Base-by-base conservation (phyloP, 331 rosid genomes). In the Stylosanthes scabra region DNA sequence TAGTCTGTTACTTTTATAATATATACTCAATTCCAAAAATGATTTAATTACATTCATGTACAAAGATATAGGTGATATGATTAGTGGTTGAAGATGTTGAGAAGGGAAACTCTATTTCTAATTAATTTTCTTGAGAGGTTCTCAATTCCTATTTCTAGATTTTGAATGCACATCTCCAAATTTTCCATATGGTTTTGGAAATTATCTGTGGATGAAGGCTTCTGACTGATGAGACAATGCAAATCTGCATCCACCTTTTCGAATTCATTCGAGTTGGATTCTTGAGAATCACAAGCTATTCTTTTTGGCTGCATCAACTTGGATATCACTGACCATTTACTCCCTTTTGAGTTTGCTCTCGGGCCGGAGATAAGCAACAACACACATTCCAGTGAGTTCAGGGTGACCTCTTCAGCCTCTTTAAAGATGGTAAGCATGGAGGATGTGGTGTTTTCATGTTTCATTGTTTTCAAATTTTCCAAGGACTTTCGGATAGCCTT, bases 1-100 rank as follows among this genome's bases (percentile, higher is more conserved):
- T 27, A 13, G 29, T 68, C 68, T 68, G 72, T 49, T 60, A 60
- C 67, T 42, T 65, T 6, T 3, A 74, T 46, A 11, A 61, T 74
- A 39, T 67, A 27, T 74, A 49, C 59, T 75, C 46, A 11, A 9
- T 42, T 4, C n/a, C 15, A 47, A 8, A n/a, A 11, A 8, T 34
- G 6, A 74, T 67, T 29, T 54, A 27, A n/a, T 74, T 13, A 61
- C 60, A 79, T 40, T 66, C 64, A 65, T 72, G 64, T 79, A 72
- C 70, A 67, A 57, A 59, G 51, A 8, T 61, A 44, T 51, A 2
- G 34, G 70, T 14, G 11, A 37, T 41, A 45, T 10, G 54, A 8
- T 82, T 62, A 58, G 76, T 87, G 67, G 75, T 72, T 80, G 52
- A 90, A 73, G 61, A 80, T 82, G 83, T 87, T 90, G 49, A 86